Base-by-base conservation (phyloP, 495 filamentous ascomycete species). In the Neurospora sublineolata region DNA sequence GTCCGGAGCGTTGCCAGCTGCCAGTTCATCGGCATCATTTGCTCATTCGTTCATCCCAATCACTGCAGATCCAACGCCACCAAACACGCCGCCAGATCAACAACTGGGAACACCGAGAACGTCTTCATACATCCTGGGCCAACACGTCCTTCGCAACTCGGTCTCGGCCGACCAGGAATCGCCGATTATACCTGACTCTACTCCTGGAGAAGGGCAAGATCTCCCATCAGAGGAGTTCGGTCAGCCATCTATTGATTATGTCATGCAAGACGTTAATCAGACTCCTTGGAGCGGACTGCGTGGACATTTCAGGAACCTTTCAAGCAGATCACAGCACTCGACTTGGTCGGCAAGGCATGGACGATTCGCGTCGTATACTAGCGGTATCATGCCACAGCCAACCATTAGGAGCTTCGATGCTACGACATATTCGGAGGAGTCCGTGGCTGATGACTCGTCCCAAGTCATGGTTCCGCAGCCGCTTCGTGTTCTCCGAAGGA, bases 401-500 rank as follows among this genome's bases (percentile, higher is more conserved):
- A 85, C 84, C n/a, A 83, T 87, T 58, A 82, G 82, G 68, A 88
- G 86, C 75, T 89, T 90, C 74, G 89, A 90, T 73, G 82, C 84
- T 33, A 88, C 84, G 0, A 86, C 85, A 0, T 83, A 84, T 41
- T 89, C 89, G 9, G 86, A 80, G 67, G 78, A 75, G 12, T 83
- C 81, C 3, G 38, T 77, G 7, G 52, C 52, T 16, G 77, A 78
- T 20, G 75, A 80, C 20, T 44, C 72, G 9, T 79, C 82, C 0
- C 80, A 81, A 44, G 75, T 80, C 8, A 69, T 79, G 6, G 79
- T 84, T 64, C 84, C 85, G 1, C 77, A 79, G 30, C 86, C 86
- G n/a, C 78, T 85, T n/a, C 80, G 86, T 30, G 86, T 92, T 72
- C 88, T 99, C 46, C 88, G 95, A 71, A 87, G 95, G 77, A 88